phyloP scores from a whole-genome alignment of 768 basidiomycete genomes.

The Coprinopsis sp. region DNA sequence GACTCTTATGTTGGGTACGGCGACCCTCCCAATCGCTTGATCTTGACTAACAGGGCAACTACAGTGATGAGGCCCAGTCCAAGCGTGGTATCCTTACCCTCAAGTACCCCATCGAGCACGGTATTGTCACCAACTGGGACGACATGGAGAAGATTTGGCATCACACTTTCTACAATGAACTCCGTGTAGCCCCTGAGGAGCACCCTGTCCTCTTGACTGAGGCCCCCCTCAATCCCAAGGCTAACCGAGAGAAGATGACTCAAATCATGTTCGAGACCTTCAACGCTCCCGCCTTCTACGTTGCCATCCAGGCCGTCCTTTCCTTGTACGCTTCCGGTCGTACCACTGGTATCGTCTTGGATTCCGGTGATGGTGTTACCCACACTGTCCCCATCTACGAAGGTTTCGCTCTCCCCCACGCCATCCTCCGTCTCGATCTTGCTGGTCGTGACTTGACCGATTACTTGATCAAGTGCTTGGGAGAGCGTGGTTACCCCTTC shows the following conservation, averaged over 20 bases:
- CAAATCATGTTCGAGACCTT: conserved; percentile 98
- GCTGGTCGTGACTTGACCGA: conserved; percentile 92
- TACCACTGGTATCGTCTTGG: conserved; percentile 91
- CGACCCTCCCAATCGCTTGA: neutral
- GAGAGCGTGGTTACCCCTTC: conserved; percentile 91
- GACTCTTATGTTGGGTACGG: conserved; percentile 92
- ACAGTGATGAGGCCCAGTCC: conserved; percentile 89
- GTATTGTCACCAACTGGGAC: conserved; percentile 98
- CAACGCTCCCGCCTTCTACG: conserved; percentile 91
- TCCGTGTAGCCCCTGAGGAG: conserved; percentile 90
- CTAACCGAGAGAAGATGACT: conserved; percentile 91
- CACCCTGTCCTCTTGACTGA: conserved; percentile 90
- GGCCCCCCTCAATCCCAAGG: conserved; percentile 90
- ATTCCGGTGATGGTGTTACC: conserved; percentile 94
- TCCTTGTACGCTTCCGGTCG: conserved; percentile 92
- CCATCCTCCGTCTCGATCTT: conserved; percentile 87
- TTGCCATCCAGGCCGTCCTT: conserved; percentile 86
- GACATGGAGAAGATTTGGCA: conserved; percentile 99
- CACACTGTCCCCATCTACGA: conserved; percentile 98
- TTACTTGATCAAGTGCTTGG: conserved; percentile 76
- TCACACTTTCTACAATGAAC: conserved; percentile 95
- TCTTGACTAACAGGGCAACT: conserved; percentile 44
- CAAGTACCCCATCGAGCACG: conserved; percentile 92
- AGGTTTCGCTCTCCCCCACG: conserved; percentile 88
- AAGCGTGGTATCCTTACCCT: conserved; percentile 90